Evolutionary conservation across 2,329 filamentous ascomycete species (phyloP), one percentile per base, ranked within the genome.

Genomic region (Alternaria ventricosa): DNA sequence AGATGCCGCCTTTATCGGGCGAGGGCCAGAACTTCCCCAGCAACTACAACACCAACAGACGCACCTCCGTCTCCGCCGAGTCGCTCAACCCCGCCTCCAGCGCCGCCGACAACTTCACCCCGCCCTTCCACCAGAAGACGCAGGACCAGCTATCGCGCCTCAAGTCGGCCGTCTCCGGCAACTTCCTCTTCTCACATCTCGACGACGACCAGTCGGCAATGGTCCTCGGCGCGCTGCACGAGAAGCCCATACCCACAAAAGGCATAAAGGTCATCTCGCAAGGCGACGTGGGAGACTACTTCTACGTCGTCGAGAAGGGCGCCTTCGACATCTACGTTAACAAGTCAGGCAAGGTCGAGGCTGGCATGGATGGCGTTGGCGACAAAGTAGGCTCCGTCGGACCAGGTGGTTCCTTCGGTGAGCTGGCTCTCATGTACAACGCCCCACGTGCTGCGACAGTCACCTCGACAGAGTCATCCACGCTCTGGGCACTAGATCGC

Each of bases 361-460:
- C 93, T 8, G 95, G 95, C 1, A 85, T 87, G 1, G 89, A 94
- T 50, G 96, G 95, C 11, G 86, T 97, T 82, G 96, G 96, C 54
- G 85, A 86, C 64, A 92, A 93, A 74, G 95, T 98, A 27, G 89
- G 89, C 72, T 89, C 87, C 41, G 96, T 96, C 61, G 90, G 92
- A 47, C 88, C 94, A 4, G 96, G 96, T 54, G 94, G 94, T 65
- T 97, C 94, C 5, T 99, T 99, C 80, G 96, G 96, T 73, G 96
- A 99, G 83, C 86, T 99, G 60, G 96, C 96, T 12, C 86, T 99
- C 74, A 98, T 99, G 96, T 98, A 99, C 84, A 97, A 98, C 76
- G 94, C 96, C 22, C 96, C 96, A 25, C 93, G 96, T 76, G 96
- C 96, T 45, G 96, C 96, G 4, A 98, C 96, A 0, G 93, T 99